These are phyloP conservation scores for Colletotrichum tropicicola DNA, from an alignment of 2,329 filamentous ascomycete species.

Conservation along the genomic window DNA sequence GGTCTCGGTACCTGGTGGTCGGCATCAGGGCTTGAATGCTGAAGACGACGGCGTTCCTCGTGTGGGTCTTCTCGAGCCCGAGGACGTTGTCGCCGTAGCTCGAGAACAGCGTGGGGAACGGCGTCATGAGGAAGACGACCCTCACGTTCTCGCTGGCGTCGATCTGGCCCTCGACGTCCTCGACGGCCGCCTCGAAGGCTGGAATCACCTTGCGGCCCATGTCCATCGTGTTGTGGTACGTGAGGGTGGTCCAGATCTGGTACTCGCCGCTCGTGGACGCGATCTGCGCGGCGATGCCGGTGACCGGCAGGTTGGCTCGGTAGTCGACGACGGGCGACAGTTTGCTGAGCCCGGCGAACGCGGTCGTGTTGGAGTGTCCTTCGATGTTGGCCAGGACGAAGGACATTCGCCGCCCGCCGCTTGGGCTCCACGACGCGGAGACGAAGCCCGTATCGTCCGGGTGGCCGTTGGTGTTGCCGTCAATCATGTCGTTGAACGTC, in stretches of 20 bases:
- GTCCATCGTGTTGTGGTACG: not conserved
- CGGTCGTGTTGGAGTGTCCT: not conserved
- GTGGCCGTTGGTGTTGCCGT: not conserved
- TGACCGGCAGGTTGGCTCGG: not conserved
- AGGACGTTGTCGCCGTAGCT: not conserved
- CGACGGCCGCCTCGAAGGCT: not conserved
- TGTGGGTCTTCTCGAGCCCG: not conserved
- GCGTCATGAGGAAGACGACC: conserved; percentile 11
- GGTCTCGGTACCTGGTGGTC: not conserved
- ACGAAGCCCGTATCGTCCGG: not conserved
- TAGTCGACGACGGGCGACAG: not conserved
- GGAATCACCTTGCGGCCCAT: not conserved
- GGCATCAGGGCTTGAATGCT: not conserved
- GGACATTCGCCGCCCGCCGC: not conserved
- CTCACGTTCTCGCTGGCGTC: not conserved
- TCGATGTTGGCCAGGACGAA: not conserved
- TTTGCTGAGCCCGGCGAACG: not conserved
- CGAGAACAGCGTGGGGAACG: conserved; percentile 8
- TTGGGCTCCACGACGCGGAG: not conserved
- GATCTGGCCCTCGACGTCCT: too few relatives aligned
- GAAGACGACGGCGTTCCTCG: not conserved
- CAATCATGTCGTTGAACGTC: not conserved
- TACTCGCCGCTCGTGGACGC: not conserved
- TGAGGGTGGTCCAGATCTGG: conserved; percentile 1
- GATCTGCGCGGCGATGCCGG: not conserved